These are phyloP conservation scores for Phytophthora tentaculata DNA, from an alignment of 352 stramenopile genomes.

Conservation along the genomic window DNA sequence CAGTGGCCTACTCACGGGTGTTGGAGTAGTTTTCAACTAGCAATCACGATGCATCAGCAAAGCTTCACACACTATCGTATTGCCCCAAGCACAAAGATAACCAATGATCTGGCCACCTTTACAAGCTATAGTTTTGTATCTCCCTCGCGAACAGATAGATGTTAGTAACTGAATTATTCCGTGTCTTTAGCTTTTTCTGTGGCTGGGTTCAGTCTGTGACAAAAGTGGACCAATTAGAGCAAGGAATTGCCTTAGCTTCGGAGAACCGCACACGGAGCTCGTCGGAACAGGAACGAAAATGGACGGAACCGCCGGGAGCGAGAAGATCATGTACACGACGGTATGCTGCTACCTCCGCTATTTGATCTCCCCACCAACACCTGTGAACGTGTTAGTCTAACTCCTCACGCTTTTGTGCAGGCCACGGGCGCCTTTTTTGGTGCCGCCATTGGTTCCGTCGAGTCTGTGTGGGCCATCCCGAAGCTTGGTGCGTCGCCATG, in stretches of 20 bases:
- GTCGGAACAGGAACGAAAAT: constrained; percentile 48
- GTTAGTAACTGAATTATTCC: not conserved
- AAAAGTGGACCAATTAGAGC: constrained; percentile 23
- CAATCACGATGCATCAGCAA: constrained; percentile 94
- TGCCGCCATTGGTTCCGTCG: constrained; percentile 68
- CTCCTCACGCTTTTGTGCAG: constrained; percentile 30
- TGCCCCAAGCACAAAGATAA: constrained; percentile 94
- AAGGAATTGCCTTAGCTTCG: constrained; percentile 1
- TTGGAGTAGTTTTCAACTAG: constrained; percentile 97
- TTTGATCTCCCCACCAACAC: not conserved
- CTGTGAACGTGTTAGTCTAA: not conserved
- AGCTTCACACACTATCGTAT: constrained; percentile 94
- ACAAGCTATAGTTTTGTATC: constrained; percentile 13
- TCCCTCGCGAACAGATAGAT: constrained; percentile 42
- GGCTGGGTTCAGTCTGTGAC: not conserved
- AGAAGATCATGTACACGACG: constrained; percentile 84
- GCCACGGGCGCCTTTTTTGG: constrained; percentile 82
- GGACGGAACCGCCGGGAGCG: constrained; percentile 63
- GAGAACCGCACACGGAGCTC: constrained; percentile 27
- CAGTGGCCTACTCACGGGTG: constrained; percentile 89
- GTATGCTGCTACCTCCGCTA: constrained; percentile 30
- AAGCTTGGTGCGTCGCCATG: constrained; percentile 69
- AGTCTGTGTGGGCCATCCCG: constrained; percentile 89
- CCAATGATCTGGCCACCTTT: too few species aligned
- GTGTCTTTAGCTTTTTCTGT: constrained; percentile 2